Percentiles rank a stretch among this genome's conserved stretches.
Conservation (phyloP, 106 monocot genomes). For the Acanthochlamys bracteata region DNA sequence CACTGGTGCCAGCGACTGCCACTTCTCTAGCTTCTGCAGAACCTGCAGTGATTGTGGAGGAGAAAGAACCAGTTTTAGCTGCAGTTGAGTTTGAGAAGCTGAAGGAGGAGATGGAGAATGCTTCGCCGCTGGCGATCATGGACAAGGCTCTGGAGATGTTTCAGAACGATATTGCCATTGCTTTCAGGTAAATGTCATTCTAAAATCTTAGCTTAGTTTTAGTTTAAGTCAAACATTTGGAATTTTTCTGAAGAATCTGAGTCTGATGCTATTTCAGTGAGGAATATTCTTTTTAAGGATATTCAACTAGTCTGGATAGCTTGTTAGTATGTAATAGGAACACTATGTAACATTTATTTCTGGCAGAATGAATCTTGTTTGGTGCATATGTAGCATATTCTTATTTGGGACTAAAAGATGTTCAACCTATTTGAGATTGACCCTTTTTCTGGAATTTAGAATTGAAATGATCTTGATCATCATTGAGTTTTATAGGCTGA, state of each 20-base stretch:
- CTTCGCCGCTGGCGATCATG: conserved; percentile 66
- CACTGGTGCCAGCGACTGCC: conserved; percentile 17
- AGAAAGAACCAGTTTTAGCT: conserved; percentile 6
- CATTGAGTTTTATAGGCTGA: too few species aligned
- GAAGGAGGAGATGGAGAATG: conserved; percentile 39
- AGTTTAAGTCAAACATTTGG: background rate
- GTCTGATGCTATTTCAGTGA: background rate
- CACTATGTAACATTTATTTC: too few species aligned
- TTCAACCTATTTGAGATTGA: too few species aligned
- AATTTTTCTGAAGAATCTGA: background rate
- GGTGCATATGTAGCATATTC: too few species aligned
- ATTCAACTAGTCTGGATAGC: too few species aligned
- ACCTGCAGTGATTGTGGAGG: conserved; percentile 1
- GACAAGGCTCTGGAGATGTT: conserved; percentile 65
- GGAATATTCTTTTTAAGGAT: conserved; percentile 2
- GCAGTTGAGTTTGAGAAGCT: conserved; percentile 45
- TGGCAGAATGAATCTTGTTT: too few species aligned
- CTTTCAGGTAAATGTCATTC: conserved; percentile 52
- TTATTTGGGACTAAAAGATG: too few species aligned
- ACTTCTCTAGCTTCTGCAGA: conserved; percentile 12
- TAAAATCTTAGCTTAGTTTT: background rate
- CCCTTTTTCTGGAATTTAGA: too few species aligned
- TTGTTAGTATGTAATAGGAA: too few species aligned
- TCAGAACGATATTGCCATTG: conserved; percentile 70
- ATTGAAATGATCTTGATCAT: too few species aligned